Evolutionary conservation across 1,284 basidiomycete species (phyloP), one percentile per base, ranked within the genome.

Genomic region (Trichosporon coremiiforme): DNA sequence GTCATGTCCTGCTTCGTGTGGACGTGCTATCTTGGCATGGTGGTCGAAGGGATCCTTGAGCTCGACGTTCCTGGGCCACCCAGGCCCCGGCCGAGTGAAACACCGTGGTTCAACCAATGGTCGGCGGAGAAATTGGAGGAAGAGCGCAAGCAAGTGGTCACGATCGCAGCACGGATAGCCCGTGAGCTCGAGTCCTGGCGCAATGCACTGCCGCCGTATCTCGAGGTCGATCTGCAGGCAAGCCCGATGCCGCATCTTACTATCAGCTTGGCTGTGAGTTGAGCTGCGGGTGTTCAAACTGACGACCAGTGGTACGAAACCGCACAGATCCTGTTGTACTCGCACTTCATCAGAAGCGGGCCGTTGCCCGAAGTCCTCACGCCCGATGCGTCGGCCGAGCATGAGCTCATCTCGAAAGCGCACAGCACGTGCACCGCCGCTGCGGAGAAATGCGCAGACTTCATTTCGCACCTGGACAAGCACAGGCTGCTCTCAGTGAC

Each of bases 31-130:
- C 69, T 83, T 10, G 81, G 72, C 22, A 76, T 79, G 73, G 74
- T 83, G 12, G 79, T 83, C 13, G 81, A 83, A 66, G 74, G 78
- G 41, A 77, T 82, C 22, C 67, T 83, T 20, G 76, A 82, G 55
- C 72, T 83, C 20, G 79, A 82, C 15, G 64, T 68, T 13, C 72
- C 73, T 8, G 74, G 74, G 9, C 75, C 77, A 13, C 68, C 74
- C 1, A 25, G 17, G 3, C 33, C 53, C 7, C n/a, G 31, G 17
- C 57, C 57, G 17, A 33, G 17, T 35, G 57, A 60, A 25, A 60
- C 57, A 13, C 57, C 25, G 10, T 60, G 57, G 57, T 60, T 60
- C 57, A 60, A 60, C 31, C 57, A 60, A 22, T 60, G 57, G 57
- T 33, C 57, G 2, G 29, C 57, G n/a, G 57, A 60, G 17, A 60